Evolutionary conservation across 2,329 filamentous ascomycete genomes (phyloP), one percentile per base, ranked within the genome.

Genomic region (Dendrostoma leiphaemia): DNA sequence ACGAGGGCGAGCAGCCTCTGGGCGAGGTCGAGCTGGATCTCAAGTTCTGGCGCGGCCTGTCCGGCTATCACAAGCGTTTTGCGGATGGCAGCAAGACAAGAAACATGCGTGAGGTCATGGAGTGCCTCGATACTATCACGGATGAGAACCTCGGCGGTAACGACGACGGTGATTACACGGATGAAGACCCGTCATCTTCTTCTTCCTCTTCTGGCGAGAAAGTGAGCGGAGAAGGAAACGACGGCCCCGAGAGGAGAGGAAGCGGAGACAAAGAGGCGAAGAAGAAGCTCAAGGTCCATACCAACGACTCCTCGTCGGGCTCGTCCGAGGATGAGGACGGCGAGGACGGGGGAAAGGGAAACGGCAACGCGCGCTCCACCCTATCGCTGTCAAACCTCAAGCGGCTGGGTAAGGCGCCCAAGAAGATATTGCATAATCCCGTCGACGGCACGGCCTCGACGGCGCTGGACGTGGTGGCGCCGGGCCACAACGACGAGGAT

Each of bases 41-140:
- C 15, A 81, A 75, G 26, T 83, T 88, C 66, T 85, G 82, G 79
- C 74, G 75, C 10, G 85, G 85, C 0, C 68, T 88, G 2, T 81
- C 80, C 6, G 77, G 78, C 1, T 83, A 81, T 51, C 85, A 88
- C 65, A 75, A 77, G 56, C 67, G 64, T 7, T 79, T 81, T 57
- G 81, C 83, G 1, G 64, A 70, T 10, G 70, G 71, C 17, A 75
- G 72, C 40, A 78, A 77, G 53, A 81, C 84, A 53, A 64, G 63
- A 1, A 76, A 85, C 56, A 68, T 88, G 56, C 68, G 70, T 12
- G 75, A 84, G 51, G 81, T 88, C 0, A 81, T 87, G 73, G 82
- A 88, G 64, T 83, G 85, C 3, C 72, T 88, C 8, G 81, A 85
- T 37, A 81, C 79, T 0, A 80, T 82, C 23, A 75, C 80, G 15